Evolutionary conservation across 352 stramenopile species (phyloP), one percentile per base, ranked within the genome.

Genomic region (Elongisporangium undulatum): DNA sequence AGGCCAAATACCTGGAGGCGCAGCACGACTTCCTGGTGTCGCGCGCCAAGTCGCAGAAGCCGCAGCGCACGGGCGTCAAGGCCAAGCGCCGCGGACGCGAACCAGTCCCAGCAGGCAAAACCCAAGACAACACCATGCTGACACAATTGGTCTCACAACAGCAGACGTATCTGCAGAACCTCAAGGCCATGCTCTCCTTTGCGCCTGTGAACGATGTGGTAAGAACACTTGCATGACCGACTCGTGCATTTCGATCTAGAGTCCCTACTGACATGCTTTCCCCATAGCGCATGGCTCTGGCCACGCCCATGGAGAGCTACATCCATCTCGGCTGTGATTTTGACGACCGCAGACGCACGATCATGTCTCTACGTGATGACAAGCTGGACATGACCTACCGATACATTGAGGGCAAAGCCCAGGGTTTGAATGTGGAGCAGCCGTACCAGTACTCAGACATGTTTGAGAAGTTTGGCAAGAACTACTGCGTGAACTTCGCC

Each of bases 401-500:
- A 55, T 92, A 86, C 60, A 90, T 92, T 63, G 82, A 90, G 61
- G 68, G 87, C 34, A 89, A 92, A 54, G 58, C 79, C 5, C 68
- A 73, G 21, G 77, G 77, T 0, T 66, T 92, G 34, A 72, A 88
- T 49, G 6, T 73, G 13, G 67, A 80, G 34, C 67, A 88, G 64
- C 79, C 78, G 29, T 88, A 89, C 71, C 73, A 83, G 59, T 89
- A 85, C 64, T 81, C 77, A 22, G 82, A 92, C 63, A 82, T 80
- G 70, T 92, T 92, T 63, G 82, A 92, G 62, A 82, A 84, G 55
- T 92, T 90, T 39, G 82, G 82, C 60, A 92, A 92, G 63, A 78
- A 80, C 61, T 92, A 92, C 66, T 89, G 68, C 53, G 77, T 90
- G 12, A 77, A 90, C 61, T 90, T 92, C 53, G 69, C 75, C 29